These are phyloP conservation scores for Sporothrix schenckii DNA, from an alignment of 2,329 filamentous ascomycete species.

Conservation along the genomic window DNA sequence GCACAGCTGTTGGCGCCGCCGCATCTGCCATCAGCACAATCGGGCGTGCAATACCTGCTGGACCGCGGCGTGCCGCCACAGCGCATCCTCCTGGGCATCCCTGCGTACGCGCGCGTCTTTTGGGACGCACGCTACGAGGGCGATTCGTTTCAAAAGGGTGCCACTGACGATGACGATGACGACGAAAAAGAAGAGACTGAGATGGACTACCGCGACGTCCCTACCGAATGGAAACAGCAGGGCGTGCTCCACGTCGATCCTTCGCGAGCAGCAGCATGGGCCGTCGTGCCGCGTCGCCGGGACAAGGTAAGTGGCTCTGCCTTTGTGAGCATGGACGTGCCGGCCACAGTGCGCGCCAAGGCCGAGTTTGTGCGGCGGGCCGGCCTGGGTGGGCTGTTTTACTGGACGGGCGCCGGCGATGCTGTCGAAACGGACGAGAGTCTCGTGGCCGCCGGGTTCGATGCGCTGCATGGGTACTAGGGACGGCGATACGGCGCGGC, in stretches of 20 bases:
- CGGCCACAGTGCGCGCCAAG: conserved; percentile 63
- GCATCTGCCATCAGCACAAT: conserved; percentile 53
- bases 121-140: conserved; percentile 56
- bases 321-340: conserved; percentile 67
- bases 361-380: conserved; percentile 60
- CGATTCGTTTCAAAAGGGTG: conserved; percentile 48
- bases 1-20: conserved; percentile 58
- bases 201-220: conserved; percentile 65
- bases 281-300: conserved; percentile 42
- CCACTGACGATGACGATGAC: not conserved
- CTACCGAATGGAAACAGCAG: conserved; percentile 39
- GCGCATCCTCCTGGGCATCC: conserved; percentile 66
- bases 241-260: conserved; percentile 37
- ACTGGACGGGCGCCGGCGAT: conserved; percentile 69
- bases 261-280: conserved; percentile 57
- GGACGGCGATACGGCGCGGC: not conserved
- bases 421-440: conserved; percentile 54
- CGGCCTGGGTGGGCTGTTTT: conserved; percentile 65
- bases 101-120: conserved; percentile 66
- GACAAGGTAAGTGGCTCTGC: conserved; percentile 43
- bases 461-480: conserved; percentile 47
- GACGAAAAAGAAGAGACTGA: conserved; percentile 49
- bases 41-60: conserved; percentile 58
- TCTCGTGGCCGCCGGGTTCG: conserved; percentile 62
- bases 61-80: conserved; percentile 56